These are phyloP conservation scores for Pichia californica DNA, from an alignment of 805 yeast species.

Conservation along the genomic window DNA sequence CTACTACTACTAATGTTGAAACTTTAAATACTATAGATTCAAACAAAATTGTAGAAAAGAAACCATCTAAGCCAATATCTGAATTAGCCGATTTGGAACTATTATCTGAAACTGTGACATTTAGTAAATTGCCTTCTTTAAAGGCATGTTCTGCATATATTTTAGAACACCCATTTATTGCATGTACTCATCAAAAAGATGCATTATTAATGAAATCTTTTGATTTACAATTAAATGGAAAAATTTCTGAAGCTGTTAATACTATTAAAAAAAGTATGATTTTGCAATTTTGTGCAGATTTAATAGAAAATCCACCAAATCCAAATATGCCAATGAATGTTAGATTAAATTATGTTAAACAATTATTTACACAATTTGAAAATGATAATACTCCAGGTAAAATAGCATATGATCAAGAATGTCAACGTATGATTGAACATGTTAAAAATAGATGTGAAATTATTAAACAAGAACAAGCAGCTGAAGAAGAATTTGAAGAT, in stretches of 20 bases:
- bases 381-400: constrained; percentile 54
- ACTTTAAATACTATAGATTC: constrained; percentile 16
- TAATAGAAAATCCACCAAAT: constrained; percentile 14
- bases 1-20: neutral
- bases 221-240: constrained; percentile 65
- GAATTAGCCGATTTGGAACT: constrained; percentile 46
- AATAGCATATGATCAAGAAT: constrained; percentile 66
- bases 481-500: constrained; percentile 34
- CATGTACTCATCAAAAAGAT: constrained; percentile 82
- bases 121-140: constrained; percentile 50
- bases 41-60: constrained; percentile 9
- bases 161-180: constrained; percentile 56
- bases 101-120: constrained; percentile 58
- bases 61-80: constrained; percentile 29
- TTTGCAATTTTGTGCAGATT: constrained; percentile 50
- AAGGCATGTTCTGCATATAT: constrained; percentile 46
- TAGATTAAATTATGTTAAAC: constrained; percentile 12
- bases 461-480: constrained; percentile 43
- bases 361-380: constrained; percentile 58
- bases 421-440: constrained; percentile 66
- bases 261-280: constrained; percentile 77
- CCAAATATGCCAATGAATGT: constrained; percentile 14
- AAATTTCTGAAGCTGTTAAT: constrained; percentile 47
- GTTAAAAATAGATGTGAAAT: constrained; percentile 69
- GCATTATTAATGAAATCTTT: constrained; percentile 90